phyloP scores from a whole-genome alignment of 2,329 filamentous ascomycete species.

The Xenosphaeropsis pyriputrescens region DNA sequence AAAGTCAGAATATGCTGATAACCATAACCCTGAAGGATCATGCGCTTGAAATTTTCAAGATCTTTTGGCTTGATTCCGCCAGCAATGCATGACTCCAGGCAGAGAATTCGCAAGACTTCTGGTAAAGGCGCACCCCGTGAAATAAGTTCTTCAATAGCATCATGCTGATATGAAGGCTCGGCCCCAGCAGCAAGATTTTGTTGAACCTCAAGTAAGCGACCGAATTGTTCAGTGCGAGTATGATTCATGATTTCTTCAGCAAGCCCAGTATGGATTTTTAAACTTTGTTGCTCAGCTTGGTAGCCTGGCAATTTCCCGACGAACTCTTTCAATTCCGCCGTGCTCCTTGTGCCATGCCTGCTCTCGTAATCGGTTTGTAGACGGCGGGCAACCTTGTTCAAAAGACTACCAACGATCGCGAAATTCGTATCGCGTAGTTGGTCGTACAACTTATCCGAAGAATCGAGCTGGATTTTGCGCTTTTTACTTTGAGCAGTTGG shows the following conservation, averaged over 20 bases:
- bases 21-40: constrained; percentile 84
- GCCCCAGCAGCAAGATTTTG: constrained; percentile 87
- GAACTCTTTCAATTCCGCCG: constrained; percentile 84
- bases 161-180: constrained; percentile 79
- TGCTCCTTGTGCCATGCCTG: constrained; percentile 73
- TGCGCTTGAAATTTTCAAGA: constrained; percentile 74
- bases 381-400: constrained; percentile 83
- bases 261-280: constrained; percentile 83
- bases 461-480: constrained; percentile 78
- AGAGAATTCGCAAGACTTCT: constrained; percentile 74
- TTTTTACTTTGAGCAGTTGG: constrained; percentile 53
- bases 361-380: constrained; percentile 79
- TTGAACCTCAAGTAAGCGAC: constrained; percentile 78
- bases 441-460: constrained; percentile 75
- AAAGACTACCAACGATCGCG: constrained; percentile 73
- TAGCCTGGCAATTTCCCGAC: constrained; percentile 87
- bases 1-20: constrained; percentile 90
- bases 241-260: constrained; percentile 93
- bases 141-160: constrained; percentile 89
- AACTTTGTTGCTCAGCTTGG: constrained; percentile 81
- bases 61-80: constrained; percentile 83
- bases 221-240: constrained; percentile 81
- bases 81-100: constrained; percentile 79
- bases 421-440: constrained; percentile 89
- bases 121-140: constrained; percentile 67